These are phyloP conservation scores for Gleditsia sinensis DNA, from an alignment of 306 rosid genomes.

Conservation along the genomic window DNA sequence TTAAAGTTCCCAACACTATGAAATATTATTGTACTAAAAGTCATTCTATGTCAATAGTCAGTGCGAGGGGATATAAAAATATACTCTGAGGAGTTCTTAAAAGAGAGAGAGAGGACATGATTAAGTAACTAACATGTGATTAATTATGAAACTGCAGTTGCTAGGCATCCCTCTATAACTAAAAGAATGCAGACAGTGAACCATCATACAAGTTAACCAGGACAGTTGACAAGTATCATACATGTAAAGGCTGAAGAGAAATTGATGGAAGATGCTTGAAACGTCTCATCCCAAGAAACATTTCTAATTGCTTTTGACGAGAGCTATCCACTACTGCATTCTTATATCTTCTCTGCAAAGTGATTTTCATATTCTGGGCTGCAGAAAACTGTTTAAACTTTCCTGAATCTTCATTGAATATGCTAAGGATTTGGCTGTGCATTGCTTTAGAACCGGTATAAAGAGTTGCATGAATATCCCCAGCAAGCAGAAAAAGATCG, in stretches of 20 bases:
- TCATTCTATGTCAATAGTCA: slow-evolving; percentile 20
- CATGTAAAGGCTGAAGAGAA: slow-evolving; percentile 84
- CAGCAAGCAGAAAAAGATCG: slow-evolving; percentile 94
- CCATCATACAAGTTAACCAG: slow-evolving; percentile 41
- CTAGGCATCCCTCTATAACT: slow-evolving; percentile 19
- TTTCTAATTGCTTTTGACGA: slow-evolving; percentile 95
- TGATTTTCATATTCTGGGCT: slow-evolving; percentile 95
- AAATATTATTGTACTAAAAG: neutral
- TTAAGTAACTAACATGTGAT: slow-evolving; percentile 39
- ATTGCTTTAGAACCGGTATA: slow-evolving; percentile 98
- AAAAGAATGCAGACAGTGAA: slow-evolving; percentile 29
- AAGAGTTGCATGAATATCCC: slow-evolving; percentile 97
- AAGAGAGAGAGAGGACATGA: slow-evolving; percentile 23
- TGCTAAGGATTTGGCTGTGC: slow-evolving; percentile 99
- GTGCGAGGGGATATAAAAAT: neutral
- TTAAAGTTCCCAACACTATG: slow-evolving; percentile 13
- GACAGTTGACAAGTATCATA: slow-evolving; percentile 56
- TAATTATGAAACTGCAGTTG: slow-evolving; percentile 40
- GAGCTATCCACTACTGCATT: slow-evolving; percentile 95
- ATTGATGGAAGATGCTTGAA: slow-evolving; percentile 98
- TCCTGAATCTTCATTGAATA: slow-evolving; percentile 92
- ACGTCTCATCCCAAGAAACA: slow-evolving; percentile 96
- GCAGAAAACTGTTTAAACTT: slow-evolving; percentile 93
- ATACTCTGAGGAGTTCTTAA: slow-evolving; percentile 14
- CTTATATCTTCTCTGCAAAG: slow-evolving; percentile 92